phyloP scores from a whole-genome alignment of 805 yeast species.

The Kazachstania taianensis region DNA sequence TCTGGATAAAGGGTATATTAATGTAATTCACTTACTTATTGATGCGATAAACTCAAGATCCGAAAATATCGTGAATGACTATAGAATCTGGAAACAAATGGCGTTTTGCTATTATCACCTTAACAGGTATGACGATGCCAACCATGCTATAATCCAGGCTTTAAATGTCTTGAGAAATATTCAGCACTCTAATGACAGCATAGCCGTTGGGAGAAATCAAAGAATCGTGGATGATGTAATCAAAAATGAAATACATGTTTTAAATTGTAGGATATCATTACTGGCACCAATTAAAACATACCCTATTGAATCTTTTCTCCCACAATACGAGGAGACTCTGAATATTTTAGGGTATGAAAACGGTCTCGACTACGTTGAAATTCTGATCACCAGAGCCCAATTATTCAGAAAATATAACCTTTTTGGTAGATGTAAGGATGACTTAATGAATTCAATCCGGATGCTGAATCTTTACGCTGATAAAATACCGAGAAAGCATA shows the following conservation, averaged over 20 bases:
- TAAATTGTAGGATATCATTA: constrained; percentile 15
- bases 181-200: background rate
- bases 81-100: constrained; percentile 16
- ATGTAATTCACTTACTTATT: constrained; percentile 11
- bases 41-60: constrained; percentile 12
- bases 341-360: constrained; percentile 7
- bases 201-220: background rate
- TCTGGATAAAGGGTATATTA: constrained; percentile 9
- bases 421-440: constrained; percentile 8
- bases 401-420: constrained; percentile 11
- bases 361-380: constrained; percentile 11
- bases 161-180: background rate
- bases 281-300: constrained; percentile 7
- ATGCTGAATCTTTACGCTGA: constrained; percentile 8
- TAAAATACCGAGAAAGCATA: constrained; percentile 6
- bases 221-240: background rate
- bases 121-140: constrained; percentile 17
- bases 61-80: constrained; percentile 7
- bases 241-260: constrained; percentile 5
- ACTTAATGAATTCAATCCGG: constrained; percentile 9
- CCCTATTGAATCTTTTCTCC: constrained; percentile 6
- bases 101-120: constrained; percentile 18
- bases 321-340: constrained; percentile 12
- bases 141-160: constrained; percentile 12
- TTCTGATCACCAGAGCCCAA: constrained; percentile 17